Base-by-base conservation (phyloP, 495 filamentous ascomycete genomes). In the Oidiodendron maius region DNA sequence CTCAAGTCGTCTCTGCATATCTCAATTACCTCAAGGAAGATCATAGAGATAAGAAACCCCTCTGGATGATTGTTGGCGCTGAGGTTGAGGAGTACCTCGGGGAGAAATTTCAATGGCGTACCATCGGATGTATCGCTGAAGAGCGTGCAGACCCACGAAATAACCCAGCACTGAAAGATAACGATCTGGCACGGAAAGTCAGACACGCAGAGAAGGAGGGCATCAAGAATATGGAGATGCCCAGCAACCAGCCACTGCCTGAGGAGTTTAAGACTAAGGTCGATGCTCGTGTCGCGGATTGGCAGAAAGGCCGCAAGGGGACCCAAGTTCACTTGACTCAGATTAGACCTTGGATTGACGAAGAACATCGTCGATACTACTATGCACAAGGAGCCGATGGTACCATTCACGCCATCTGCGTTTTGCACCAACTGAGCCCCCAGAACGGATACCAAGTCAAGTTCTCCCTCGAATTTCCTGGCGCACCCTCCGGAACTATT, bases 381-480 rank as follows among this genome's bases (percentile, higher is more conserved):
- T 89, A 87, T 67, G 83, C 84, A 21, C 64, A 75, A 49, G 81
- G 82, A 58, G 77, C 76, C 56, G 66, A 78, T 22, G 83, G 83
- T 55, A 76, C 70, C 47, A 79, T 93, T 54, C 77, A 73, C 34
- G 84, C 84, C 12, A 75, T 95, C 42, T 81, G 87, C 53, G 79
- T 86, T 28, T 63, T 95, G 51, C 83, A 82, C 48, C 82, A 83
- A 60, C 77, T 95, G 21, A 76, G 82, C 16, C 87, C 87, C 0
- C 62, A 74, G 26, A 78, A 91, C 54, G 87, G 87, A 46, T 89
- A 85, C 74, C 88, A 95, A 68, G 81, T 93, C 65, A 93, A 95
- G 68, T 91, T 87, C 66, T 82, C 81, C 35, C 77, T 93, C 48
- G 87, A 91, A 61, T 93, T 95, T 72, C 87, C 87, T 13, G 77